phyloP scores from a whole-genome alignment of 345 rosid genomes.

The Aurinia saxatilis region DNA sequence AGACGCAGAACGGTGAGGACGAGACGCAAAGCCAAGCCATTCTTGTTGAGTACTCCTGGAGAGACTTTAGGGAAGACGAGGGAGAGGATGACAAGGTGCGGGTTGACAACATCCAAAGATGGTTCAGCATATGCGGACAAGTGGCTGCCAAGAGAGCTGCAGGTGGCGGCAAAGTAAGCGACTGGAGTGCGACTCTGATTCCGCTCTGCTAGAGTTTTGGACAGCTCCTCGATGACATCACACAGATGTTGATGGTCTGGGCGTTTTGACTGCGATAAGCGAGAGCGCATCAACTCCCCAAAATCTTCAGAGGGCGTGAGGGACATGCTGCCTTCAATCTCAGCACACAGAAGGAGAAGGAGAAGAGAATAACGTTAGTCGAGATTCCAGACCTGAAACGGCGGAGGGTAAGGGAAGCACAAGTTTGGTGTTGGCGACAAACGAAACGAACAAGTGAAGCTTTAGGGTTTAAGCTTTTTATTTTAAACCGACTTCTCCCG shows the following conservation, averaged over 20 bases:
- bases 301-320: conserved; percentile 33
- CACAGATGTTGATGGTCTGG: conserved; percentile 65
- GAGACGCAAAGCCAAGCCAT: conserved; percentile 42
- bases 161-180: conserved; percentile 65
- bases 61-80: conserved; percentile 51
- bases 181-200: conserved; percentile 49
- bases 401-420: not conserved
- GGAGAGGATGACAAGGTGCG: conserved; percentile 55
- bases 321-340: conserved; percentile 9
- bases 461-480: too few species aligned
- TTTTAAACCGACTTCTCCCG: too few species aligned
- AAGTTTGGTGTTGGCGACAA: too few species aligned
- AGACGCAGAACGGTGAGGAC: conserved; percentile 38
- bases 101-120: conserved; percentile 38
- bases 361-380: not conserved
- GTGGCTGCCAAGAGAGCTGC: conserved; percentile 59
- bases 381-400: conserved; percentile 9
- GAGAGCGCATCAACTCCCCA: conserved; percentile 49
- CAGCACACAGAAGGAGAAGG: not conserved
- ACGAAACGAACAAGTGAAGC: too few species aligned
- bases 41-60: conserved; percentile 37
- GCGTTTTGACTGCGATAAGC: conserved; percentile 39
- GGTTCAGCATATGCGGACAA: conserved; percentile 28
- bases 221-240: conserved; percentile 55
- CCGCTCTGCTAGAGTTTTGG: conserved; percentile 67